These are phyloP conservation scores for Debaryomycetaceae sp. DNA, from an alignment of 1,139 yeast genomes.

Conservation along the genomic window DNA sequence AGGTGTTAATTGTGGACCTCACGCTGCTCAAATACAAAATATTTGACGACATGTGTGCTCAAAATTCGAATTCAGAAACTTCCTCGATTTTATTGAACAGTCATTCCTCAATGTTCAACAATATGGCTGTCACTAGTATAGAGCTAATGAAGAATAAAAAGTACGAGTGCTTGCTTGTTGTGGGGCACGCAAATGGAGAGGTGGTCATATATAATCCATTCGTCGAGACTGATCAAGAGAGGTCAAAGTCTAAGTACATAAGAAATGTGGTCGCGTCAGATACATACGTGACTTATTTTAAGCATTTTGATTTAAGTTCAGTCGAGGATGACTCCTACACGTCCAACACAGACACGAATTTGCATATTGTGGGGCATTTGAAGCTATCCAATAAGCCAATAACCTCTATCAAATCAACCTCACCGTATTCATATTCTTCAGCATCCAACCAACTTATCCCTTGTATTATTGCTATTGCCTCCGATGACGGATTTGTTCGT, in stretches of 20 bases:
- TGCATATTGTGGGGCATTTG: slow-evolving; percentile 49
- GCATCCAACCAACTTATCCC: slow-evolving; percentile 34
- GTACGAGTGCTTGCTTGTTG: slow-evolving; percentile 31
- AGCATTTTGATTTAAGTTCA: slow-evolving; percentile 37
- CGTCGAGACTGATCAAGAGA: slow-evolving; percentile 9
- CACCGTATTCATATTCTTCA: slow-evolving; percentile 10
- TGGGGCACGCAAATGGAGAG: slow-evolving; percentile 43
- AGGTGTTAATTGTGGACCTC: slow-evolving; percentile 28
- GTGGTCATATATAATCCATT: slow-evolving; percentile 33
- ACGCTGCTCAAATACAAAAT: slow-evolving; percentile 23
- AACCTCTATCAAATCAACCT: slow-evolving; percentile 25
- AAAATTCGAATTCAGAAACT: slow-evolving; percentile 8
- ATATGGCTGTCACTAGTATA: slow-evolving; percentile 29
- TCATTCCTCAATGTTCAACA: slow-evolving; percentile 8
- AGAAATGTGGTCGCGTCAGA: slow-evolving; percentile 33
- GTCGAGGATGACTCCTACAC: slow-evolving; percentile 8
- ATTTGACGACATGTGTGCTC: slow-evolving; percentile 21
- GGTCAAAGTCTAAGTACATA: slow-evolving; percentile 13
- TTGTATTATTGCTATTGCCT: slow-evolving; percentile 51
- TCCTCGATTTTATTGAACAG: slow-evolving; percentile 8
- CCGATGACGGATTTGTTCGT: slow-evolving; percentile 66
- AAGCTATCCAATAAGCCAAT: slow-evolving; percentile 59
- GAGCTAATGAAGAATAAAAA: slow-evolving; percentile 29
- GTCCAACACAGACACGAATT: background rate
- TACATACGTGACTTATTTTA: slow-evolving; percentile 35